Evolutionary conservation across 192 early-diverging fungal genomes (phyloP), one percentile per base, ranked within the genome.

Genomic region (Umbelopsis ramanniana): DNA sequence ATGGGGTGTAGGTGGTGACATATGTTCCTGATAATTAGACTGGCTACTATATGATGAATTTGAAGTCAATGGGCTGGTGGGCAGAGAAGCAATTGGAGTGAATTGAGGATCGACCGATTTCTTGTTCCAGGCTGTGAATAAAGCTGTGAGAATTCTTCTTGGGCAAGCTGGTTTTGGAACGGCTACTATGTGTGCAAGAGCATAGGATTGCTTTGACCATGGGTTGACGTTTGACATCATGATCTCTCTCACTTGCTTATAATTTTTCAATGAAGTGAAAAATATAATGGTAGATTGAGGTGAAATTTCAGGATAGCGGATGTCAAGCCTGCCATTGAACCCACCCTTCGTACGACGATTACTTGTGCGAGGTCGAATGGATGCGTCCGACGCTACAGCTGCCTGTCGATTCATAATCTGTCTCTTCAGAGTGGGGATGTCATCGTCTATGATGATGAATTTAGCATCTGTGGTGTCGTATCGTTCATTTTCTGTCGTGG

Each of bases 91-190:
- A 47, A 87, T 88, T 2, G 85, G 87, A 6, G 79, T 78, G 52
- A 83, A 87, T 2, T 81, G 74, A 1, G 84, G 84, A 53, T 85
- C 82, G 7, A 87, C 74, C 17, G 86, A 70, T 10, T 80, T 78
- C 43, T 80, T 79, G 60, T 79, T 78, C 52, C 83, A 80, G 19
- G 88, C 84, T 5, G 85, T 85, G 69, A 86, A 85, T 7, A 90
- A 74, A 0, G 87, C 87, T 1, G 84, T 84, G 46, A 90, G 60
- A 43, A 90, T 82, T 21, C 87, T 80, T n/a, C 88, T 76, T 19
- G 88, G 88, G 7, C 88, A 87, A 46, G 82, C 84, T 2, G 88
- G 88, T 55, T 88, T 90, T 11, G 88, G 85, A 23, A 89, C 76
- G 11, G 89, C 82, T 33, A 89, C 48, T 6, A 89, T 82, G 33